A percentile compares a stretch with the other conserved stretches of the same genome.
phyloP scores from a whole-genome alignment of 306 rosid species.

The Pterocarpus santalinus region DNA sequence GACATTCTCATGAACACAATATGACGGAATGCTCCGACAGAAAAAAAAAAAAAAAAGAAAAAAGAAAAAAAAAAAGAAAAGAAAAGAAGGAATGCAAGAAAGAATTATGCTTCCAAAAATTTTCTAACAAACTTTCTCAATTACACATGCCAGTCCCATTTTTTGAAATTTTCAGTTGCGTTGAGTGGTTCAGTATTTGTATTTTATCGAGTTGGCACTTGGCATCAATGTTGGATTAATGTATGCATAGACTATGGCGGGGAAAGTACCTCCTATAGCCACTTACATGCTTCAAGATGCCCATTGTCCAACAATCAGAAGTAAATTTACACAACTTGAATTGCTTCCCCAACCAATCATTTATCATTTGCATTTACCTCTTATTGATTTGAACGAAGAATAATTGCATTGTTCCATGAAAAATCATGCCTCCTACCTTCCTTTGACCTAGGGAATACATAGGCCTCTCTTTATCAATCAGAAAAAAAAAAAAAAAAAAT shows the following conservation, averaged over 20 bases:
- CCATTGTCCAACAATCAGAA: neutral
- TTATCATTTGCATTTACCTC: constrained; percentile 7
- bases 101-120: neutral
- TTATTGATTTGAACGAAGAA: neutral
- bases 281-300: neutral
- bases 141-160: neutral
- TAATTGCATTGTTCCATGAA: constrained; percentile 11
- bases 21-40: neutral
- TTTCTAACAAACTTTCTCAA: neutral
- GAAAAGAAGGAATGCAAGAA: neutral
- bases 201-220: neutral
- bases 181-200: neutral
- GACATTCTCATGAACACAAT: neutral
- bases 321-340: neutral
- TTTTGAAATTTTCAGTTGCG: neutral
- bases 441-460: neutral
- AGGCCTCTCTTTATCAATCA: neutral
- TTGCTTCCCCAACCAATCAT: constrained; percentile 14
- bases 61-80: no score
- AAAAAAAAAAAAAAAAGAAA: no score
- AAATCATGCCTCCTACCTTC: neutral
- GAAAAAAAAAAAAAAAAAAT: neutral
- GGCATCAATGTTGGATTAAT: no score
- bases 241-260: no score
- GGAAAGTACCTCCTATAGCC: no score